These are phyloP conservation scores for Eragrostis curvula DNA, from an alignment of 176 grass and related monocot species.

Conservation along the genomic window DNA sequence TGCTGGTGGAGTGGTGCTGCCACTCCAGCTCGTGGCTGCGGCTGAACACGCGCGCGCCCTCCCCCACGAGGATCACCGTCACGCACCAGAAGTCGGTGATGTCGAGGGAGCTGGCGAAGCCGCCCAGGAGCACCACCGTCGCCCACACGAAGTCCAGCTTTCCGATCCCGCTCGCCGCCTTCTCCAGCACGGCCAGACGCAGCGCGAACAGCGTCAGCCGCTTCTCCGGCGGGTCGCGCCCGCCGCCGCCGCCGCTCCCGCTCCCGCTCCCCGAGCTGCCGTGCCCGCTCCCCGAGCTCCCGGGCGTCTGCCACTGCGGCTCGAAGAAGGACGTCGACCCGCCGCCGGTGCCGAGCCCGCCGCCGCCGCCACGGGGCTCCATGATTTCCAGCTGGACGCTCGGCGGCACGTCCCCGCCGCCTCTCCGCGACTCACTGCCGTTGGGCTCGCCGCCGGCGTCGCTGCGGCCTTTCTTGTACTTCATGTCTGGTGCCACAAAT, in stretches of 20 bases:
- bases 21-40: conserved; percentile 43
- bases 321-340: conserved; percentile 35
- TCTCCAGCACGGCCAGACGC: conserved; percentile 65
- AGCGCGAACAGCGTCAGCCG: conserved; percentile 64
- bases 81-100: conserved; percentile 70
- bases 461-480: conserved; percentile 21
- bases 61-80: conserved; percentile 61
- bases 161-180: conserved; percentile 55
- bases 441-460: conserved; percentile 6
- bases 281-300: background rate
- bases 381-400: conserved; percentile 33
- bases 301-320: too few relatives aligned
- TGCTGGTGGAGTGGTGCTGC: conserved; percentile 44
- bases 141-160: conserved; percentile 68
- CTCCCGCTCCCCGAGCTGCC: background rate
- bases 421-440: conserved; percentile 3
- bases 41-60: conserved; percentile 26
- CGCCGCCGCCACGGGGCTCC: background rate
- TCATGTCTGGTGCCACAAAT: conserved; percentile 10
- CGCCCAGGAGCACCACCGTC: conserved; percentile 67
- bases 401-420: conserved; percentile 5
- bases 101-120: conserved; percentile 40
- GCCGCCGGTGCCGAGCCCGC: conserved; percentile 13
- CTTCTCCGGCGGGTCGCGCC: conserved; percentile 54
- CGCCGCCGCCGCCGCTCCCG: background rate